These are phyloP conservation scores for Termitomyces sp. DNA, from an alignment of 768 basidiomycete species.

Conservation along the genomic window DNA sequence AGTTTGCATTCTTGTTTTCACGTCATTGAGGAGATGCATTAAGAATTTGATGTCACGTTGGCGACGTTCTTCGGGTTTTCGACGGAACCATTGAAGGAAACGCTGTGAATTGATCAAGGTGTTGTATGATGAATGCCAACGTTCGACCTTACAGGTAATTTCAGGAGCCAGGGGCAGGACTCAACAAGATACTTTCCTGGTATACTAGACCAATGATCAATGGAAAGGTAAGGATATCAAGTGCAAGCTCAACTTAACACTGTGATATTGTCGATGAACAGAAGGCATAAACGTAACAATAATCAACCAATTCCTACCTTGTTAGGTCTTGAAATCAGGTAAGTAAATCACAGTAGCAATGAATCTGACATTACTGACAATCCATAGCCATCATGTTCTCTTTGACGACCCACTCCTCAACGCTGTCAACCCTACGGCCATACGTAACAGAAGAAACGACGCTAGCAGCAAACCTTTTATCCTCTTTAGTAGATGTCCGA, in stretches of 20 bases:
- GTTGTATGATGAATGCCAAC: neutral
- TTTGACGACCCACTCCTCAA: conserved; percentile 42
- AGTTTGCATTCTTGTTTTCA: conserved; percentile 33
- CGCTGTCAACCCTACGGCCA: conserved; percentile 33
- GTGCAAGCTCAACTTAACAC: conserved; percentile 1
- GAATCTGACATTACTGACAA: conserved; percentile 23
- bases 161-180: conserved; percentile 41
- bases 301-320: neutral
- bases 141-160: conserved; percentile 30
- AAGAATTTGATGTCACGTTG: conserved; percentile 35
- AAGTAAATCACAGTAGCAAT: neutral
- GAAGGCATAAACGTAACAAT: neutral
- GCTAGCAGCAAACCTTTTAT: conserved; percentile 35
- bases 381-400: conserved; percentile 40
- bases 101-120: conserved; percentile 16
- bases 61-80: conserved; percentile 31
- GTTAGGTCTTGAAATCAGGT: neutral
- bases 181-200: conserved; percentile 47
- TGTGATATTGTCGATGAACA: neutral
- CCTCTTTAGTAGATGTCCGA: neutral
- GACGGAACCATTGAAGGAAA: conserved; percentile 38
- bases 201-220: conserved; percentile 24
- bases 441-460: conserved; percentile 40
- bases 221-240: neutral
- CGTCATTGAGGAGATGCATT: conserved; percentile 34